Percentiles rank a stretch among this genome's conserved stretches.
Conservation (phyloP, 1,139 yeast species). For the Scheffersomyces cryptocercus region DNA sequence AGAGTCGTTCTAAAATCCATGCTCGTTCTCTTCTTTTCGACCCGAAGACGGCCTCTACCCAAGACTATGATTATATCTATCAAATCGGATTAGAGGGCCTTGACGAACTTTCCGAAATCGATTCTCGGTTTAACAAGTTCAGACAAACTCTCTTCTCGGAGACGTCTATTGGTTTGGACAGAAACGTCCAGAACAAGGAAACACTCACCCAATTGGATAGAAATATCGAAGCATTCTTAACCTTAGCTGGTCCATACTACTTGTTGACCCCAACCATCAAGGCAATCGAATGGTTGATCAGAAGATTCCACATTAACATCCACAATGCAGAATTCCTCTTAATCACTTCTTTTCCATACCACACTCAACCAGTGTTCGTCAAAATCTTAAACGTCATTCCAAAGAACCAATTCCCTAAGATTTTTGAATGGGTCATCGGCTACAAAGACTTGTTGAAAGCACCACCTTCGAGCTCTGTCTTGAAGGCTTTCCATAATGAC, state of each 20-base stretch:
- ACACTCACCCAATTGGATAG: slow-evolving; percentile 71
- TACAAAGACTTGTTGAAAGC: slow-evolving; percentile 63
- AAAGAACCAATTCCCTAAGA: slow-evolving; percentile 62
- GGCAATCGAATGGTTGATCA: slow-evolving; percentile 92
- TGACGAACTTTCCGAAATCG: slow-evolving; percentile 68
- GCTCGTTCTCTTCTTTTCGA: slow-evolving; percentile 86
- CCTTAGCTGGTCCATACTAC: slow-evolving; percentile 75
- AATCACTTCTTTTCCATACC: slow-evolving; percentile 76
- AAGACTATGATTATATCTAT: slow-evolving; percentile 84
- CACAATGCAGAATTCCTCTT: slow-evolving; percentile 75
- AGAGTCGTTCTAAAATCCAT: slow-evolving; percentile 81
- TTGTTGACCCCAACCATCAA: slow-evolving; percentile 72
- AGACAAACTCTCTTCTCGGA: slow-evolving; percentile 76
- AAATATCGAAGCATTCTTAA: slow-evolving; percentile 73
- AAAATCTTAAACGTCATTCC: slow-evolving; percentile 73
- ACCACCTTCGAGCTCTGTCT: slow-evolving; percentile 70
- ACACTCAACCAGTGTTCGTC: slow-evolving; percentile 68
- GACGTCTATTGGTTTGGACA: slow-evolving; percentile 73
- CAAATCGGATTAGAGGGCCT: slow-evolving; percentile 75
- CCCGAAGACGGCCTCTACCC: slow-evolving; percentile 84
- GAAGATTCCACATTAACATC: slow-evolving; percentile 85
- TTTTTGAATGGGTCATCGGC: slow-evolving; percentile 70
- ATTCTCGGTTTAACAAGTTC: slow-evolving; percentile 72
- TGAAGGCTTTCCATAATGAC: slow-evolving; percentile 72
- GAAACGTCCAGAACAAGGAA: slow-evolving; percentile 76